A percentile compares a stretch with the other conserved stretches of the same genome.
Conservation (phyloP, 257 asterid species). For the Hygrophila difformis region DNA sequence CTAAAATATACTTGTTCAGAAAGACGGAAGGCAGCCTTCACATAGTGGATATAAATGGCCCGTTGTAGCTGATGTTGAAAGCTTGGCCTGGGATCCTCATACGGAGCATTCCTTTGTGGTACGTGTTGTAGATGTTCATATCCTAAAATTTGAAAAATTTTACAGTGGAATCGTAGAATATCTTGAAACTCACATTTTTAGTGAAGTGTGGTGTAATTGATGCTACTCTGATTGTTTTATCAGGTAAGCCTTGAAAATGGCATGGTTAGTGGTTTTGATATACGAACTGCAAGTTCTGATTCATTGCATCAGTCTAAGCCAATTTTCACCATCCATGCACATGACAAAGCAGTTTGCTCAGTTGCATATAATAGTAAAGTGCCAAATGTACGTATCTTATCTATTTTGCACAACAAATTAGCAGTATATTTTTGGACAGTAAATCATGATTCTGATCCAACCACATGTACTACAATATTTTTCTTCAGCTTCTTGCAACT, state of each 20-base stretch:
- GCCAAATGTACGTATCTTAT: slow-evolving; percentile 54
- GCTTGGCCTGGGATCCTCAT: slow-evolving; percentile 94
- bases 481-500: slow-evolving; percentile 83
- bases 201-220: neutral
- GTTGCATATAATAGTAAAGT: slow-evolving; percentile 39
- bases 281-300: slow-evolving; percentile 52
- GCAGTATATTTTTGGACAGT: no score
- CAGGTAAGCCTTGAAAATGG: slow-evolving; percentile 92
- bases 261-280: slow-evolving; percentile 48
- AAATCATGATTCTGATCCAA: neutral
- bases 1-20: slow-evolving; percentile 28
- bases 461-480: neutral
- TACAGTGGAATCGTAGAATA: neutral
- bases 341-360: slow-evolving; percentile 75
- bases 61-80: slow-evolving; percentile 72
- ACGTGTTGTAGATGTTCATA: slow-evolving; percentile 21
- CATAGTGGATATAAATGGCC: slow-evolving; percentile 50
- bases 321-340: slow-evolving; percentile 81
- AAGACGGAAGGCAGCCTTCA: slow-evolving; percentile 38
- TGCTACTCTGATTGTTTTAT: slow-evolving; percentile 13
- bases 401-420: neutral
- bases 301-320: slow-evolving; percentile 38
- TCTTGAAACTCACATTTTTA: neutral
- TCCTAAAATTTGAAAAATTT: neutral
- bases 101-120: slow-evolving; percentile 87